Conservation (phyloP, 2,329 filamentous ascomycete genomes). For the Fusarium domesticum region DNA sequence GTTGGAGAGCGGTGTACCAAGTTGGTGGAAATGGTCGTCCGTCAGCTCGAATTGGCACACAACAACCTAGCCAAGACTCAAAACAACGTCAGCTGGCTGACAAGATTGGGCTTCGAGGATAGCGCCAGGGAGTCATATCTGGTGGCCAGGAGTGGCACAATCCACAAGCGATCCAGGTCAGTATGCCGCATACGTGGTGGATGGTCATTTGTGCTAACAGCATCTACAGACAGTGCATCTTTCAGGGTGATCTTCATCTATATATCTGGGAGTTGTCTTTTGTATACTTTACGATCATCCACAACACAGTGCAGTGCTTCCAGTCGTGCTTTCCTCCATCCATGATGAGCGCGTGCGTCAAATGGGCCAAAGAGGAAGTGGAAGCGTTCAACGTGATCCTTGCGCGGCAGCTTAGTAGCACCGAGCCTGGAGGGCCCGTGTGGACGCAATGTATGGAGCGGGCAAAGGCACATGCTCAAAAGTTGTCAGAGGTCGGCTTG, state of each 20-base stretch:
- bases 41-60: slow-evolving; percentile 74
- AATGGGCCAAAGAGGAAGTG: slow-evolving; percentile 95
- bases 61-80: slow-evolving; percentile 74
- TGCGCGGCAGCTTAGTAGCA: slow-evolving; percentile 79
- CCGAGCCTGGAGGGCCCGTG: slow-evolving; percentile 69
- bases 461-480: slow-evolving; percentile 74
- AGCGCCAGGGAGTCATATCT: slow-evolving; percentile 84
- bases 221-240: slow-evolving; percentile 78
- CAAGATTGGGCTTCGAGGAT: slow-evolving; percentile 85
- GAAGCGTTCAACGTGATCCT: slow-evolving; percentile 86
- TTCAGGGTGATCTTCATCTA: slow-evolving; percentile 86
- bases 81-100: slow-evolving; percentile 78
- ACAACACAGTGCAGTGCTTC: slow-evolving; percentile 88
- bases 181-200: neutral
- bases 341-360: slow-evolving; percentile 92
- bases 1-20: slow-evolving; percentile 79
- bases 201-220: slow-evolving; percentile 8
- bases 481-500: slow-evolving; percentile 80
- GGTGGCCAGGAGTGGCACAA: slow-evolving; percentile 70
- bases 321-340: slow-evolving; percentile 80
- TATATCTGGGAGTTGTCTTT: slow-evolving; percentile 96
- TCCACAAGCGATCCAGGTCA: slow-evolving; percentile 79
- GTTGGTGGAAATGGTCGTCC: slow-evolving; percentile 71
- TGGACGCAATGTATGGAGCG: slow-evolving; percentile 83
- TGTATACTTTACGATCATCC: slow-evolving; percentile 91